Conservation (phyloP, 1,139 yeast genomes). For the Debaryomyces sp. region DNA sequence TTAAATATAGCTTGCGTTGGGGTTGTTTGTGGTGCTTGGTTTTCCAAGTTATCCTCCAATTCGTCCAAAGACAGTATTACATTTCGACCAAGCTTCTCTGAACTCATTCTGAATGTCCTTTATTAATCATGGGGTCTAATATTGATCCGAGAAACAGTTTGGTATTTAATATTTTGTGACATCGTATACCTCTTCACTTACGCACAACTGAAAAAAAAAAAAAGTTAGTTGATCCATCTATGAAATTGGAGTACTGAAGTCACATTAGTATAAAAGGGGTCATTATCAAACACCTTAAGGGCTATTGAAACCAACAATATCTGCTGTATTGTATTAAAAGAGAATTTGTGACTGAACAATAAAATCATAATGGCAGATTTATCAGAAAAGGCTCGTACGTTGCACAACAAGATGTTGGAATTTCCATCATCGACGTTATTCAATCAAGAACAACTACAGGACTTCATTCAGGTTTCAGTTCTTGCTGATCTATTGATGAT, state of each 20-base stretch:
- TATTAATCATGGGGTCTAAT: background rate
- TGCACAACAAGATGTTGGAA: constrained; percentile 63
- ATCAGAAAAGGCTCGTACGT: constrained; percentile 53
- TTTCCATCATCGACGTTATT: constrained; percentile 49
- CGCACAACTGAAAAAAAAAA: constrained; percentile 5
- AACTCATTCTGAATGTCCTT: background rate
- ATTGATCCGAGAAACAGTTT: background rate
- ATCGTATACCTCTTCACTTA: background rate
- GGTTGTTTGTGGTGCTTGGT: background rate
- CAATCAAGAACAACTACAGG: constrained; percentile 61
- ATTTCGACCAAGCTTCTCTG: background rate
- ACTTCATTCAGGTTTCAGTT: constrained; percentile 36
- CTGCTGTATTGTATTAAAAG: background rate
- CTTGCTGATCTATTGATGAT: constrained; percentile 54
- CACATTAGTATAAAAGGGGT: background rate
- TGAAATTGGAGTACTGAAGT: background rate
- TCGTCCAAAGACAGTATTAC: constrained; percentile 11
- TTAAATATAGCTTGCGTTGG: constrained; percentile 18
- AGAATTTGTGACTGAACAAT: background rate
- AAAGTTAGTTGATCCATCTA: background rate
- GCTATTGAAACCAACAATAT: background rate
- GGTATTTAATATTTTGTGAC: background rate
- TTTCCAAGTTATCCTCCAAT: constrained; percentile 6
- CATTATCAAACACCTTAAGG: background rate
- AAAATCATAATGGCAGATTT: constrained; percentile 22